Evolutionary conservation across 2,329 filamentous ascomycete species (phyloP).

Genomic region (Penicillium decumbens): DNA sequence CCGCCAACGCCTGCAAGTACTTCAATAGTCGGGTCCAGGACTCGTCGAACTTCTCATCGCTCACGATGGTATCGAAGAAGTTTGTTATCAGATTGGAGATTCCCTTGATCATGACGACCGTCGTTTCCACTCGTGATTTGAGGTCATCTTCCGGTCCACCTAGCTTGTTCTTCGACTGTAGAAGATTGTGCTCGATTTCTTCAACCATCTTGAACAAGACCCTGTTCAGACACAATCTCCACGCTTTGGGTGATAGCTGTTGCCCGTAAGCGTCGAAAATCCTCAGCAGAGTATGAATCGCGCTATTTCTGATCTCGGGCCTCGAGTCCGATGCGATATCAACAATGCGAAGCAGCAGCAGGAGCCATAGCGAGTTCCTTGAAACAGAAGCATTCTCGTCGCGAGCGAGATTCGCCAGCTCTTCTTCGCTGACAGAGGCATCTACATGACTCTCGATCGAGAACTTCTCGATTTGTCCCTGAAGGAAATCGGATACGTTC

Average conservation of each 20-base stretch:
- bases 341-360: conserved; percentile 39
- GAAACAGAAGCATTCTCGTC: conserved; percentile 58
- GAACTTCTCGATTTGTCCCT: conserved; percentile 45
- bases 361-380: conserved; percentile 31
- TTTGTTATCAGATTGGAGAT: conserved; percentile 68
- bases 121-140: conserved; percentile 67
- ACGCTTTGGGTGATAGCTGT: conserved; percentile 69
- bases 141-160: conserved; percentile 27
- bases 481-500: conserved; percentile 85
- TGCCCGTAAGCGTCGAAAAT: conserved; percentile 91
- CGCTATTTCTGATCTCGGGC: conserved; percentile 50
- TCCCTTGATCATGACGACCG: conserved; percentile 67
- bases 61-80: conserved; percentile 68
- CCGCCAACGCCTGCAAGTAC: conserved; percentile 62
- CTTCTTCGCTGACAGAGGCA: conserved; percentile 52
- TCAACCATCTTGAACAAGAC: conserved; percentile 75
- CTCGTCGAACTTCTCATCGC: conserved; percentile 61
- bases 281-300: conserved; percentile 82
- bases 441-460: conserved; percentile 37
- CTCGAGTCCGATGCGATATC: conserved; percentile 40
- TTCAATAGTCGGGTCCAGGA: conserved; percentile 72
- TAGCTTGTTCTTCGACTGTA: conserved; percentile 12
- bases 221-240: conserved; percentile 75
- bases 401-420: conserved; percentile 56
- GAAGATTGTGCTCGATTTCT: conserved; percentile 57